Conservation (phyloP, 108 stramenopile species). For the Craspedostauros australis region DNA sequence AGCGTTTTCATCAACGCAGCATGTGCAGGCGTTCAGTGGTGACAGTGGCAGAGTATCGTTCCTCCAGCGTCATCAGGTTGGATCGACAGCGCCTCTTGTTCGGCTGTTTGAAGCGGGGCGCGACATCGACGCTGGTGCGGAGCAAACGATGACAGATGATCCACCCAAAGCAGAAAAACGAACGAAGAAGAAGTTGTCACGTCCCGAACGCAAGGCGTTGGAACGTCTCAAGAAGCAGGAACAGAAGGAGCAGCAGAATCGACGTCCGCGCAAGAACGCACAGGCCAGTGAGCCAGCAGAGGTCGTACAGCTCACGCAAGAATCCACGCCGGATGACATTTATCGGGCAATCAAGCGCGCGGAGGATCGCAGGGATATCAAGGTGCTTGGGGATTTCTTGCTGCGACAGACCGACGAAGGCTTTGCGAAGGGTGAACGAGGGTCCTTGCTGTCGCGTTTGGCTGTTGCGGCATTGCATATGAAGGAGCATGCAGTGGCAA, state of each 20-base stretch:
- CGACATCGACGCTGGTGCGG: too few species aligned
- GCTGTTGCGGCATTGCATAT: conserved; percentile 77
- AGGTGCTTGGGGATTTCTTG: conserved; percentile 63
- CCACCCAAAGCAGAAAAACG: too few species aligned
- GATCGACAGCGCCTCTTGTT: too few species aligned
- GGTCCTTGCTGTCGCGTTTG: conserved; percentile 68
- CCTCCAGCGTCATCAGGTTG: too few species aligned
- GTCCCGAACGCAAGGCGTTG: conserved; percentile 52
- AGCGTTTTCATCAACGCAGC: too few species aligned
- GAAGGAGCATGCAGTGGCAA: conserved; percentile 54
- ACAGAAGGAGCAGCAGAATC: background rate
- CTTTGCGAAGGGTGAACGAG: conserved; percentile 70
- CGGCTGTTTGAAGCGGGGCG: too few species aligned
- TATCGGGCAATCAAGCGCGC: conserved; percentile 62
- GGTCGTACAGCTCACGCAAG: conserved; percentile 32
- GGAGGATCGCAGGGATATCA: conserved; percentile 66
- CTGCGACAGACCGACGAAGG: conserved; percentile 53
- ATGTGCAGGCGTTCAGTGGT: too few species aligned
- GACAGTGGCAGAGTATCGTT: too few species aligned
- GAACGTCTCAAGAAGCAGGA: conserved; percentile 38
- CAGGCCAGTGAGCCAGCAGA: conserved; percentile 7
- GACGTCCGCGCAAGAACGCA: background rate
- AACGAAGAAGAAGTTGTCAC: conserved; percentile 21
- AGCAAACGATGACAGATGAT: too few species aligned
- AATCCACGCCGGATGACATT: conserved; percentile 66